A percentile compares a stretch with the other conserved stretches of the same genome.
Conservation (phyloP, 208 protist species). For the Leishmania tarentolae region DNA sequence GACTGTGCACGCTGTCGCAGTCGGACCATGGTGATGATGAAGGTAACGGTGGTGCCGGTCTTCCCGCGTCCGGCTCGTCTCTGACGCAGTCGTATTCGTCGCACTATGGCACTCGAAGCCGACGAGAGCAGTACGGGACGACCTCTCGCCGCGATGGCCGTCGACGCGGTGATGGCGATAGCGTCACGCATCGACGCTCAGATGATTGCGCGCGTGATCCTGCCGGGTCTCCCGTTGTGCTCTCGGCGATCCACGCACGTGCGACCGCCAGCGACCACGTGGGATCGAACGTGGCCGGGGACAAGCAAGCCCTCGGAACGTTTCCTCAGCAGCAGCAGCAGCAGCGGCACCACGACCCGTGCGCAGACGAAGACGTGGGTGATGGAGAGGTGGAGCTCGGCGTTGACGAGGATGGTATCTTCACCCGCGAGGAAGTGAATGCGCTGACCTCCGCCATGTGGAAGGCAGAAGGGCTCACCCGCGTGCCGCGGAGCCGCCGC, state of each 20-base stretch:
- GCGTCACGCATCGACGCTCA: not conserved
- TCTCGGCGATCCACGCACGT: not conserved
- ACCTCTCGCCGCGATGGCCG: not conserved
- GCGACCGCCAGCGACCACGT: not conserved
- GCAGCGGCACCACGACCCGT: not conserved
- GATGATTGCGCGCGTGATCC: not conserved
- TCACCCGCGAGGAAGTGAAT: slow-evolving; percentile 23
- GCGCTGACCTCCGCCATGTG: slow-evolving; percentile 32
- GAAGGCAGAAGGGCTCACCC: slow-evolving; percentile 30
- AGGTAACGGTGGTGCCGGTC: not conserved
- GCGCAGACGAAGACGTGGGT: not conserved
- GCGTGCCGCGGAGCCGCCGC: slow-evolving; percentile 8
- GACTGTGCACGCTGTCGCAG: slow-evolving; percentile 20
- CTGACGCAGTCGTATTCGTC: not conserved
- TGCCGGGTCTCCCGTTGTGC: not conserved
- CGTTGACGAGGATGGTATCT: slow-evolving; percentile 12
- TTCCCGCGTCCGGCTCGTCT: not conserved
- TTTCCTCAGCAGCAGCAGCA: not conserved
- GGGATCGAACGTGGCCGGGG: not conserved
- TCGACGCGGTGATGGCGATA: not conserved
- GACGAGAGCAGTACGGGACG: not conserved
- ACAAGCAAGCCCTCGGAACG: not conserved
- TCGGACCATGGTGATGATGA: not conserved
- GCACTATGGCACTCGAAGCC: not conserved
- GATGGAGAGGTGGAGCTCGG: not conserved